Base-by-base conservation (phyloP, 2,329 filamentous ascomycete genomes). In the Niveomyces coronatus region DNA sequence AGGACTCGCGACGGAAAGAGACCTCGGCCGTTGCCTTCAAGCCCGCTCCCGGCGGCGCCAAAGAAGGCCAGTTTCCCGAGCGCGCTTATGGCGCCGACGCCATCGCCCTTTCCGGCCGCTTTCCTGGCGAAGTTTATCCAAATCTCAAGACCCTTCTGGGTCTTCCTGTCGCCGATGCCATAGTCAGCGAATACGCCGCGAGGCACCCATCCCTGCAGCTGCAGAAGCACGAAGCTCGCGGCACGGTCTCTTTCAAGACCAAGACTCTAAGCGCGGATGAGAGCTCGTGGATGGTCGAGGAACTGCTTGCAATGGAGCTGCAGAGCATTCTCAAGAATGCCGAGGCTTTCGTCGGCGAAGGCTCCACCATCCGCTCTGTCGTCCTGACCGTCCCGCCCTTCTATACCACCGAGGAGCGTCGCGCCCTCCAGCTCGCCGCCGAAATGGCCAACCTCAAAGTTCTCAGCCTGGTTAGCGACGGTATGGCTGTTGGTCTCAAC, bases 1-100 rank as follows among this genome's bases (percentile, higher is more conserved):
- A 96, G 60, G 91, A 98, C 64, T 95, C 91, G 20, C 85, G 94
- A 61, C 82, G 91, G 55, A 98, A 98, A 69, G 91, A 98, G 60
- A 76, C 75, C 17, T 85, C 88, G 2, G 88, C 87, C 29, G 79
- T 98, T 49, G 83, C 86, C 30, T 96, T 98, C 67, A 96, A 98
- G 64, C 86, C 88, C 26, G 71, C 76, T n/a, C 74, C 74, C 50
- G 66, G 72, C 52, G 74, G 72, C 39, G 68, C 76, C 42, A 72
- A 74, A 52, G 67, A 68, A 48, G 79, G 75, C 37, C 63, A 67
- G 14, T 95, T 82, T 58, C 91, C 91, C 27, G 91, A 98, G 63
- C 74, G 91, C 52, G 74, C 82, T 42, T 98, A 96, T 56, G 91
- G 91, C 56, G 84, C 83, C 47, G 88, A 96, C 64, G 89, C 91